Evolutionary conservation across 1,139 yeast species (phyloP).

Genomic region (Spathaspora sp.): DNA sequence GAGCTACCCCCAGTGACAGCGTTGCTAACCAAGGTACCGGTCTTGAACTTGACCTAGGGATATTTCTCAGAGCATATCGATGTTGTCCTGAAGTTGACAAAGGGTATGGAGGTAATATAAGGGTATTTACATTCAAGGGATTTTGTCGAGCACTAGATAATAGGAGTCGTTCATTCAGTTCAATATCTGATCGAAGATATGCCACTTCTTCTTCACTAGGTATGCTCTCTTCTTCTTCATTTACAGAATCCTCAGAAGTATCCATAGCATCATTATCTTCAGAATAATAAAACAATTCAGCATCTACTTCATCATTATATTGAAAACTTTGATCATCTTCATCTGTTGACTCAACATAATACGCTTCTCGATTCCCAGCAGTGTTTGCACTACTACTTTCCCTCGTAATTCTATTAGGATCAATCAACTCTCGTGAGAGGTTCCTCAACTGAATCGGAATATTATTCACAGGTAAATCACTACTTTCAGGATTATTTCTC

Average conservation of each 20-base stretch:
- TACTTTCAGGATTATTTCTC: not conserved
- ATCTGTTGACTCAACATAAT: slow-evolving; percentile 11
- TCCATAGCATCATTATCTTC: slow-evolving; percentile 7
- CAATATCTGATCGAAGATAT: slow-evolving; percentile 15
- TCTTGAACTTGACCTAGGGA: not conserved
- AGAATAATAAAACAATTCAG: slow-evolving; percentile 4
- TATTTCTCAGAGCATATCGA: not conserved
- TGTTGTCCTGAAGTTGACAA: not conserved
- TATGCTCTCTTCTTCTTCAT: slow-evolving; percentile 2
- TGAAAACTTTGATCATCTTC: slow-evolving; percentile 15
- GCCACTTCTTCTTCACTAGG: slow-evolving; percentile 6
- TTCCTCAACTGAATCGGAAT: slow-evolving; percentile 15
- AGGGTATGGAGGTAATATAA: slow-evolving; percentile 2
- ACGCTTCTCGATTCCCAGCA: slow-evolving; percentile 7
- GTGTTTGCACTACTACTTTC: not conserved
- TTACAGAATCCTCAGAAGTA: slow-evolving; percentile 1
- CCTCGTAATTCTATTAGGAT: slow-evolving; percentile 1
- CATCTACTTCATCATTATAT: slow-evolving; percentile 11
- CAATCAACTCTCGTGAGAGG: slow-evolving; percentile 11
- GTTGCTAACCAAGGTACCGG: slow-evolving; percentile 1
- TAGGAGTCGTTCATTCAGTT: slow-evolving; percentile 24
- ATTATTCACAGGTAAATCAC: not conserved
- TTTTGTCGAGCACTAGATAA: slow-evolving; percentile 31
- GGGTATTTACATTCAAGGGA: slow-evolving; percentile 14
- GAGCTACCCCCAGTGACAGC: slow-evolving; percentile 11